Evolutionary conservation across 2,329 filamentous ascomycete genomes (phyloP).

Genomic region (Thermothelomyces thermophilus): DNA sequence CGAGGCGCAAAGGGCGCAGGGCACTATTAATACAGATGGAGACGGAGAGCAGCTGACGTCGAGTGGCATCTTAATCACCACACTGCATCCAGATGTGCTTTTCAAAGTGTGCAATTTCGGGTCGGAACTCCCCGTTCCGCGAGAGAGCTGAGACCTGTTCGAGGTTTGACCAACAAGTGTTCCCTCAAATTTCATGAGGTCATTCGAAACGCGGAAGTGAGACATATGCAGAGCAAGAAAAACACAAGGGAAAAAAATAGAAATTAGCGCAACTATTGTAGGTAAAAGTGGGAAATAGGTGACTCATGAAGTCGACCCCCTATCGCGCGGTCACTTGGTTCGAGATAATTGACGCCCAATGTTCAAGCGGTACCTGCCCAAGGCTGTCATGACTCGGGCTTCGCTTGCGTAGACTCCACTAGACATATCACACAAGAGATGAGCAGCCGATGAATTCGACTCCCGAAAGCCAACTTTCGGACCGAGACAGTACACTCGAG

Average conservation of each 20-base stretch:
- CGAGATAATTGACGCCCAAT: neutral
- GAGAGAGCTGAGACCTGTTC: too few relatives aligned
- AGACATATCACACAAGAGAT: neutral
- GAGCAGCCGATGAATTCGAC: neutral
- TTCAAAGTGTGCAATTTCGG: too few relatives aligned
- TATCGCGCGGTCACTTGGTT: neutral
- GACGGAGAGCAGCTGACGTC: too few relatives aligned
- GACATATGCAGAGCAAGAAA: neutral
- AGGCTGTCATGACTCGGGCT: neutral
- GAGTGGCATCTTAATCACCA: too few relatives aligned
- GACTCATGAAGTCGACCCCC: neutral
- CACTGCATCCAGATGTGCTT: too few relatives aligned
- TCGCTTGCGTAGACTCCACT: neutral
- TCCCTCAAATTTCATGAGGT: too few relatives aligned
- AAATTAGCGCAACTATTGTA: neutral
- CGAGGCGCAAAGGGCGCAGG: too few relatives aligned
- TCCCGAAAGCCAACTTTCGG: neutral
- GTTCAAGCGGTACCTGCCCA: neutral
- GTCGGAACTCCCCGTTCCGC: too few relatives aligned
- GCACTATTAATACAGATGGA: too few relatives aligned
- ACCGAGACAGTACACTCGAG: neutral
- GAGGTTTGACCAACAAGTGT: too few relatives aligned
- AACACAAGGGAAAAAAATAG: neutral
- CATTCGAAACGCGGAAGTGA: neutral
- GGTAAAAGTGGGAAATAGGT: neutral